These are phyloP conservation scores for Naegleria fowleri DNA, from an alignment of 208 protist species.

Conservation along the genomic window DNA sequence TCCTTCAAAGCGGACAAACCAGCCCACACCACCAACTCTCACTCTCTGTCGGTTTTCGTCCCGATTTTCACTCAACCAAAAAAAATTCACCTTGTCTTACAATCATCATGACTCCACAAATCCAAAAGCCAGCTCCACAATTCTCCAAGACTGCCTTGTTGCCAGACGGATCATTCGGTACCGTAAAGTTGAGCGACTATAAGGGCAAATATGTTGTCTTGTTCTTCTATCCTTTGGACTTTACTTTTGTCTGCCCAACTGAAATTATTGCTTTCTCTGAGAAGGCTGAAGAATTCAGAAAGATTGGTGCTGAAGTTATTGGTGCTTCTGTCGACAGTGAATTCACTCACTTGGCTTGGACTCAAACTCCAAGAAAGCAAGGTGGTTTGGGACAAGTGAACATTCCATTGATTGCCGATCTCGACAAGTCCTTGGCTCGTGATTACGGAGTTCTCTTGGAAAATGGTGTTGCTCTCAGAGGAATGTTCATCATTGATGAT, in stretches of 20 bases:
- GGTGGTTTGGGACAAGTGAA: slow-evolving; percentile 91
- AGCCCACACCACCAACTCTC: too few relatives aligned
- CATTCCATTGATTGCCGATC: slow-evolving; percentile 90
- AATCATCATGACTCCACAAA: neutral
- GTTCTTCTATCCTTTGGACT: slow-evolving; percentile 94
- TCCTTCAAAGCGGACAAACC: too few relatives aligned
- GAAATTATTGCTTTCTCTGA: slow-evolving; percentile 93
- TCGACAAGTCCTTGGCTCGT: slow-evolving; percentile 76
- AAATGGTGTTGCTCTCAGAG: slow-evolving; percentile 72
- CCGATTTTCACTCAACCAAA: neutral
- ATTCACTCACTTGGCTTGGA: slow-evolving; percentile 93
- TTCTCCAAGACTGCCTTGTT: slow-evolving; percentile 81
- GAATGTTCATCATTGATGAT: slow-evolving; percentile 90
- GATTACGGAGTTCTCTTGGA: slow-evolving; percentile 86
- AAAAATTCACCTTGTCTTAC: neutral
- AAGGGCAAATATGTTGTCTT: slow-evolving; percentile 86
- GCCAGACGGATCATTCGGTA: slow-evolving; percentile 85
- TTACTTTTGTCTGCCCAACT: slow-evolving; percentile 94
- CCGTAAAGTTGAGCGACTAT: slow-evolving; percentile 73
- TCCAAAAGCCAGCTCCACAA: slow-evolving; percentile 71
- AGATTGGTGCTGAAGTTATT: slow-evolving; percentile 65
- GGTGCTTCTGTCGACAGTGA: slow-evolving; percentile 84
- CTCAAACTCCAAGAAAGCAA: slow-evolving; percentile 81
- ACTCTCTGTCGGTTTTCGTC: too few relatives aligned
- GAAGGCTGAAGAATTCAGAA: slow-evolving; percentile 73